Evolutionary conservation across 2,329 filamentous ascomycete species (phyloP), one percentile per base, ranked within the genome.

Genomic region (Coniochaeta sp.): DNA sequence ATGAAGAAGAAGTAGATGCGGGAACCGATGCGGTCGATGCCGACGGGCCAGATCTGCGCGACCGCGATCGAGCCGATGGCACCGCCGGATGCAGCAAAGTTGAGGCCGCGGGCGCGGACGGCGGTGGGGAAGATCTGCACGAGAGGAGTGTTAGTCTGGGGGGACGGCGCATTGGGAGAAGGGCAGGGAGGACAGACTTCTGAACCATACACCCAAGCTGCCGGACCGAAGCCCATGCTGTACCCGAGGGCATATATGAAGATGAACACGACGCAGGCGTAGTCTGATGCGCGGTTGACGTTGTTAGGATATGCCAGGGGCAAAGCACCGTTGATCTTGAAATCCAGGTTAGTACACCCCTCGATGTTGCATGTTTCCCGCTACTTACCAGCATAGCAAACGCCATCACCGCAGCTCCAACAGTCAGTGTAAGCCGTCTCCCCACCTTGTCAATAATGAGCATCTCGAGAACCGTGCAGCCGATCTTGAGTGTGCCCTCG

Each of bases 231-330:
- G 0, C 79, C 77, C 55, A 82, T 67, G 49, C 75, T 79, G 59
- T 79, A 82, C 0, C 79, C 79, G 49, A 82, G 69, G 7, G 78
- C 76, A 60, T 80, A 83, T 40, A 82, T 65, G 59, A 82, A 82
- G 35, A 82, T 76, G 58, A 81, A 81, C 10, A 74, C 65, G 20
- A 81, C 71, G 58, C 78, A 81, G 4, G 68, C 61, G 42, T 75
- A 71, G 60, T 82, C 76, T 0, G 78, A 69, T 0, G 61, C 66
- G 12, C 64, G 66, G 61, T 73, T 80, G 6, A 63, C 63, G 56
- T 79, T 79, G 20, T 71, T 59, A 0, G 77, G 77, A 52, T 79
- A 82, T 0, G 67, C 65, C 7, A 75, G 65, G 1, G 78, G 78
- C 2, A 82, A 61, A 0, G 67, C 71, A 14, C 75, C 79, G 57